These are phyloP conservation scores for Rhodamnia argentea DNA, from an alignment of 345 rosid species.

Conservation along the genomic window DNA sequence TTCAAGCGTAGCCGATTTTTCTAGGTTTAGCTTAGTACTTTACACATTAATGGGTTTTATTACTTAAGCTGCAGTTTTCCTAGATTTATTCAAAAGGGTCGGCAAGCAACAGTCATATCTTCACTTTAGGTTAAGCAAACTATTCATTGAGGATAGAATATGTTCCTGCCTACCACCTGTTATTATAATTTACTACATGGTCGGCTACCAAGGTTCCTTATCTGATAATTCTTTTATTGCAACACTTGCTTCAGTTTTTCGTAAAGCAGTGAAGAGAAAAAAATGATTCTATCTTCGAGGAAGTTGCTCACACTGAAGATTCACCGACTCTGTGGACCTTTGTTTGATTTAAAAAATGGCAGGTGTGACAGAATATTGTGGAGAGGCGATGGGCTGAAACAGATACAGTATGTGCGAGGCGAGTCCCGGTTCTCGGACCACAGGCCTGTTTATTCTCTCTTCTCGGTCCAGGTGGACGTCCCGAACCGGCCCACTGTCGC, in stretches of 20 bases:
- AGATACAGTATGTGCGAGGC: conserved; percentile 62
- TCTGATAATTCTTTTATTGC: neutral
- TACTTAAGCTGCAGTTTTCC: neutral
- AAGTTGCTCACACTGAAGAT: neutral
- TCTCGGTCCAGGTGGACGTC: conserved; percentile 43
- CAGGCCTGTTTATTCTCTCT: conserved; percentile 77
- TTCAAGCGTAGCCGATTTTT: neutral
- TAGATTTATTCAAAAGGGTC: neutral
- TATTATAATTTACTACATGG: neutral
- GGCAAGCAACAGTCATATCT: neutral
- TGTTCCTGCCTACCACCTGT: neutral
- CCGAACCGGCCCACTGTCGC: neutral
- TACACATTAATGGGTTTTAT: neutral
- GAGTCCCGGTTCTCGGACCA: conserved; percentile 96
- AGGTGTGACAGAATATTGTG: conserved; percentile 95
- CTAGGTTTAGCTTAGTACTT: neutral
- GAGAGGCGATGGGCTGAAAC: conserved; percentile 84
- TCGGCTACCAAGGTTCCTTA: neutral
- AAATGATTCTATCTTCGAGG: neutral
- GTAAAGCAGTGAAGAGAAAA: neutral
- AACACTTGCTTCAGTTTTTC: neutral
- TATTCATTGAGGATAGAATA: neutral
- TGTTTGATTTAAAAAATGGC: neutral
- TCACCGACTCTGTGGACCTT: neutral
- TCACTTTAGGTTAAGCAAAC: neutral